A percentile compares a stretch with the other conserved stretches of the same genome.
Conservation (phyloP, 1,284 basidiomycete genomes). For the Ceratobasidium sp. region DNA sequence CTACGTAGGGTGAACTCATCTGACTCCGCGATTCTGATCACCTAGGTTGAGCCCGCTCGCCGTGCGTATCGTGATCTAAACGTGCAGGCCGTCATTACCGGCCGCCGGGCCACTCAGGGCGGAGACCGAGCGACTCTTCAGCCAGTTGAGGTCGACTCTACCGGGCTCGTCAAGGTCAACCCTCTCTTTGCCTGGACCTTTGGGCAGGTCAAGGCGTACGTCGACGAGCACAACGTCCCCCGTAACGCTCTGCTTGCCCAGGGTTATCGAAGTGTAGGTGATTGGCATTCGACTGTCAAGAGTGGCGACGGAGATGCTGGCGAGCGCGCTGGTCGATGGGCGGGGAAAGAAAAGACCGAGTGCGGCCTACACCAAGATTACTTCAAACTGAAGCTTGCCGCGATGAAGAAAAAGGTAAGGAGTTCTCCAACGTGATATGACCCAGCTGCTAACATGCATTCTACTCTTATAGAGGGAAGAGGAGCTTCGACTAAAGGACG, state of each 20-base stretch:
- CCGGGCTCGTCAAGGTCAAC: constrained; percentile 94
- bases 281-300: constrained; percentile 93
- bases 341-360: constrained; percentile 89
- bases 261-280: constrained; percentile 94
- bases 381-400: constrained; percentile 65
- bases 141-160: constrained; percentile 90
- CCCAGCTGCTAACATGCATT: constrained; percentile 10
- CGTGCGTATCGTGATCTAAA: constrained; percentile 84
- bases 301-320: constrained; percentile 73
- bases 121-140: constrained; percentile 82
- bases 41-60: constrained; percentile 89
- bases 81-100: constrained; percentile 92
- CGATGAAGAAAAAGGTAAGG: constrained; percentile 45
- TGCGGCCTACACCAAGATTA: constrained; percentile 94
- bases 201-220: constrained; percentile 83
- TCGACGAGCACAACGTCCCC: constrained; percentile 84
- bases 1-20: not conserved
- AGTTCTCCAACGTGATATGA: not conserved
- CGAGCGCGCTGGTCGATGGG: constrained; percentile 93
- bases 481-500: constrained; percentile 46
- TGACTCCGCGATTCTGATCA: not conserved
- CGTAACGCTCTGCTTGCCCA: constrained; percentile 88
- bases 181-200: constrained; percentile 94
- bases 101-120: constrained; percentile 91
- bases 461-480: constrained; percentile 44